Base-by-base conservation (phyloP, 202 grass and related monocot species). In the Panicum hallii region DNA sequence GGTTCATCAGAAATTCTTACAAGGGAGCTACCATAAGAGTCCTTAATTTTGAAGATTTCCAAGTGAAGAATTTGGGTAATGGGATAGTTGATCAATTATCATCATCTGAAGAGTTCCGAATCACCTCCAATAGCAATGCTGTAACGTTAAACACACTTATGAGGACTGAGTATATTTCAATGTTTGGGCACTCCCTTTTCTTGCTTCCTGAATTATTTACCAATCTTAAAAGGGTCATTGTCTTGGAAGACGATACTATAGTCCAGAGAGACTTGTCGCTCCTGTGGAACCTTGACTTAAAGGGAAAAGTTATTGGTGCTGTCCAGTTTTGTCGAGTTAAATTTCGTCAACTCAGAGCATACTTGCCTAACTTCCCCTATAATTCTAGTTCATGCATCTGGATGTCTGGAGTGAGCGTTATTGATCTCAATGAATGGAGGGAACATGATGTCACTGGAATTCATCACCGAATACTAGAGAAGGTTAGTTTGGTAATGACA, bases 201-300 rank as follows among this genome's bases (percentile, higher is more conserved):
- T 53, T 87, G 32, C 87, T 94, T 86, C 82, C 90, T 80, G 57
- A 92, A n/a, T 32, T 94, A 15, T 89, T 92, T 72, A 71, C 68
- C 71, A 84, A 86, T 84, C 80, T 94, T 52, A 90, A 84, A 65
- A 88, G 87, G 43, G 82, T 94, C 47, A 58, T 94, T 58, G 80
- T 94, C 63, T 86, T 94, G 79, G 93, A 94, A 86, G 93, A 94
- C 52, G 93, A 94, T 84, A 85, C 87, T 76, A 81, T 92, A 79
- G 84, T 94, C 30, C 87, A 94, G 82, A 88, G 70, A 78, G 93
- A 94, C 56, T 86, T 94, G 74, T 92, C 90, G 40, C 82, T 67
- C 43, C 80, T 94, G 32, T 94, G 93, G 93, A 90, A 88, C 58
- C 77, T 92, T 86, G 74, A 94, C 84, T 77, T 94, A 47, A 86